These are phyloP conservation scores for Chytriomyces sp. DNA, from an alignment of 192 early-diverging fungal genomes.

Conservation along the genomic window DNA sequence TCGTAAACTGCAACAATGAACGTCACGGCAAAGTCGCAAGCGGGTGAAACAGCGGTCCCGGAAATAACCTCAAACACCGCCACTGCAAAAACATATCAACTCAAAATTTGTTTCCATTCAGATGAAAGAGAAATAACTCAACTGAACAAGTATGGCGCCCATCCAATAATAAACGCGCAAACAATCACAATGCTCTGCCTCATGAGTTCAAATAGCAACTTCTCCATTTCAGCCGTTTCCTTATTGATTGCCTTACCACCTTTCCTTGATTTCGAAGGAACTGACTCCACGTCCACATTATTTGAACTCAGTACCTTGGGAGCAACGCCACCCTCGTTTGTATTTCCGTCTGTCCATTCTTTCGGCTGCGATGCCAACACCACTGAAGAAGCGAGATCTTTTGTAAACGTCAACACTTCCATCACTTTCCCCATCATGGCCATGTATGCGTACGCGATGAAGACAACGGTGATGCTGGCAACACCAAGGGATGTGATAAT, in stretches of 20 bases:
- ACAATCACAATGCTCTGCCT: constrained; percentile 13
- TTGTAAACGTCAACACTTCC: not conserved
- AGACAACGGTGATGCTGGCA: not conserved
- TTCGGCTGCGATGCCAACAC: no score
- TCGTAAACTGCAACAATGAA: not conserved
- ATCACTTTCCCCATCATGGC: not conserved
- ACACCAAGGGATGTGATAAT: not conserved
- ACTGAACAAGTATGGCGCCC: not conserved
- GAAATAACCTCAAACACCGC: not conserved
- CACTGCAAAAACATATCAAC: not conserved
- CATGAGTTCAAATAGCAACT: not conserved
- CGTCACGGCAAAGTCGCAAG: not conserved
- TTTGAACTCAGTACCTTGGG: no score
- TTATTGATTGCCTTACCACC: no score
- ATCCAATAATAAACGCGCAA: constrained; percentile 1
- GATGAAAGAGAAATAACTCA: not conserved
- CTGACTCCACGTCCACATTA: no score
- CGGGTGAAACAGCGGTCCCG: not conserved
- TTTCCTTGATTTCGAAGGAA: no score
- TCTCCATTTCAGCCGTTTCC: no score
- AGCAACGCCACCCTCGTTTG: no score
- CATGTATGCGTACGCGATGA: constrained; percentile 6
- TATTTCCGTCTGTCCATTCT: no score
- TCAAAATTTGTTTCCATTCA: not conserved
- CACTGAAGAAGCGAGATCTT: no score